Evolutionary conservation across 2,329 filamentous ascomycete species (phyloP), one percentile per base, ranked within the genome.

Genomic region (Aspergillus candidus): DNA sequence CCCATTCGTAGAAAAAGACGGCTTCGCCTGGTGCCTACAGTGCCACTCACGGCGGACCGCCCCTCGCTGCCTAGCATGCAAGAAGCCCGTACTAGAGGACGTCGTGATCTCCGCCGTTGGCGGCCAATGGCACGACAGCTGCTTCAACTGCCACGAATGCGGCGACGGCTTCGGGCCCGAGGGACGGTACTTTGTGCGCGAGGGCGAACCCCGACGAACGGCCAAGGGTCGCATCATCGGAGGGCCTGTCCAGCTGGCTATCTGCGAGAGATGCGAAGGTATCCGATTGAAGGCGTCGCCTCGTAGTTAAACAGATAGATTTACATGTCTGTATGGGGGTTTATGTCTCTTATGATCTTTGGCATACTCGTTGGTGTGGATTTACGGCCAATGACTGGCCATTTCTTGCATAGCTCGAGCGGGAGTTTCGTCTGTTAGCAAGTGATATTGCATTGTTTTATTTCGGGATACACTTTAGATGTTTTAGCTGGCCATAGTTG

Each of bases 1-100:
- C 8, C 91, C 93, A 0, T 98, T 98, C 63, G 88, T 98, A 43
- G 93, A 98, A 65, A 95, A 95, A 69, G 91, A 97, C 55, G 91
- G 91, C 8, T 97, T 94, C 66, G 93, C 93, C 4, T 98, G 93
- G 90, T 98, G 93, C 68, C 80, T 97, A 37, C 78, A 78, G 15
- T 98, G 93, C 63, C 91, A 97, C 71, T 94, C 90, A 11, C 87
- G 89, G 61, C 82, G 93, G 30, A 96, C 89, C 11, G 87, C 86
- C 11, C 85, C 88, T 36, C 94, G 94, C 68, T 98, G 93, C 68
- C 79, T 80, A 55, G 88, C 84, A 58, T 98, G 93, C 70, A 82
- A 80, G 57, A 81, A 78, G 58, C 86, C 89, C 7, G 89, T 97
- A 42, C 82, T 93, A 40, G 91, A 95, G 36, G 84, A 95, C 39